phyloP scores from a whole-genome alignment of 768 basidiomycete species.

The Strobilomyces confusus region DNA sequence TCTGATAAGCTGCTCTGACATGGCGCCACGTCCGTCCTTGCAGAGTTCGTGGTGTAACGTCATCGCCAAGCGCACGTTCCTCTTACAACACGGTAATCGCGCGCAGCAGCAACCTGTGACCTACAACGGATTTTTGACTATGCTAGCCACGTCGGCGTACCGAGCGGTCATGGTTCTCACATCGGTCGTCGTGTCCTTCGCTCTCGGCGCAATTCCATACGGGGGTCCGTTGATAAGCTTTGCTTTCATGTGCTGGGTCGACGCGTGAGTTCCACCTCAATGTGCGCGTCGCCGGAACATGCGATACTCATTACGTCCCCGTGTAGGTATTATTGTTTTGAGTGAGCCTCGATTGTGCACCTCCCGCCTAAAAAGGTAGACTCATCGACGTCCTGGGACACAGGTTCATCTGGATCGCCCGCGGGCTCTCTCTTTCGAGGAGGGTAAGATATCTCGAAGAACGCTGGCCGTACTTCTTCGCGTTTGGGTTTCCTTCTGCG shows the following conservation, averaged over 20 bases:
- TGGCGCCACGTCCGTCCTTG: neutral
- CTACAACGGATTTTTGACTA: constrained; percentile 67
- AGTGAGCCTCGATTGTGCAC: constrained; percentile 44
- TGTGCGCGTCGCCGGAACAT: neutral
- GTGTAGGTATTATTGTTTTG: constrained; percentile 85
- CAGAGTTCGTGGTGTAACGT: constrained; percentile 76
- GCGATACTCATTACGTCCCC: neutral
- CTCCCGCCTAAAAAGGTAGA: neutral
- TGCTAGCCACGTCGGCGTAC: constrained; percentile 78
- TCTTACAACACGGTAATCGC: constrained; percentile 65
- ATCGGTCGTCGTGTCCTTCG: constrained; percentile 64
- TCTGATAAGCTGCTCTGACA: constrained; percentile 14
- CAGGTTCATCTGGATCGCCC: constrained; percentile 78
- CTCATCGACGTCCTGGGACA: constrained; percentile 12
- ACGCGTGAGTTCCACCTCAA: constrained; percentile 58
- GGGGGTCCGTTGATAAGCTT: constrained; percentile 61
- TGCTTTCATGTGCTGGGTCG: constrained; percentile 79
- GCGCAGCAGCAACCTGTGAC: constrained; percentile 52
- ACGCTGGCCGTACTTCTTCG: constrained; percentile 85
- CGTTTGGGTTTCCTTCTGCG: constrained; percentile 78
- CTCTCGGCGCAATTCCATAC: constrained; percentile 59
- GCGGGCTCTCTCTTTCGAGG: constrained; percentile 62
- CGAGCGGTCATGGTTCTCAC: constrained; percentile 79
- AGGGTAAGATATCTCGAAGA: constrained; percentile 77
- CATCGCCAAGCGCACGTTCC: constrained; percentile 71